Evolutionary conservation across 2,329 filamentous ascomycete genomes (phyloP).

Genomic region (Ascochyta lentis): DNA sequence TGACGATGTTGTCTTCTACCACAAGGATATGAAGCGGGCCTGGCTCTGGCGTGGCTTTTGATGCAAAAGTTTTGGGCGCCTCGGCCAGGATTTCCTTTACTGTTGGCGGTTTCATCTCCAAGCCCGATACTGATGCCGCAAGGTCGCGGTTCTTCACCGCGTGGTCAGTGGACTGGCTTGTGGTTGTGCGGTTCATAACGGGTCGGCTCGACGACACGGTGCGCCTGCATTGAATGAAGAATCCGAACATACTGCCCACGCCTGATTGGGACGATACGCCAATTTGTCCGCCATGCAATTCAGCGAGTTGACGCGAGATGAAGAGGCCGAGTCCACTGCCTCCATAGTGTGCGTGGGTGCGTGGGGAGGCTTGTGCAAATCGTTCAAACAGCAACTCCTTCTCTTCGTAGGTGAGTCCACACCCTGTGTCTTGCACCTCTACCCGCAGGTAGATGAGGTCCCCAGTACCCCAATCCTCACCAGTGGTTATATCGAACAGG

Average conservation of each 20-base stretch:
- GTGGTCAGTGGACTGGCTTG: conserved; percentile 13
- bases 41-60: background rate
- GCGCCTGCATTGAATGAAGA: conserved; percentile 40
- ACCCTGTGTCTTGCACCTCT: conserved; percentile 43
- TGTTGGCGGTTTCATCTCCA: conserved; percentile 1
- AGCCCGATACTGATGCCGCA: conserved; percentile 13
- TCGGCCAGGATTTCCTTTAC: conserved; percentile 7
- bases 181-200: conserved; percentile 1
- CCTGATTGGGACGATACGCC: conserved; percentile 41
- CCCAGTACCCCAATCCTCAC: conserved; percentile 39
- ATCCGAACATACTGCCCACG: conserved; percentile 44
- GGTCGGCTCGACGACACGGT: conserved; percentile 16
- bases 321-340: conserved; percentile 47
- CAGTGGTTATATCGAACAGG: conserved; percentile 23
- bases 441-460: conserved; percentile 38
- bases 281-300: conserved; percentile 46
- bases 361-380: conserved; percentile 44
- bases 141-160: conserved; percentile 13
- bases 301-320: conserved; percentile 45
- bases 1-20: conserved; percentile 49
- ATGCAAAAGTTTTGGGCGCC: background rate
- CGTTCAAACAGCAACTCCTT: conserved; percentile 42
- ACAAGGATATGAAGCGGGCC: conserved; percentile 36
- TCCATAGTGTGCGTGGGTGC: conserved; percentile 45
- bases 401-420: conserved; percentile 39